phyloP scores from a whole-genome alignment of 169 alveolate genomes.

The Plasmodium gallinaceum region DNA sequence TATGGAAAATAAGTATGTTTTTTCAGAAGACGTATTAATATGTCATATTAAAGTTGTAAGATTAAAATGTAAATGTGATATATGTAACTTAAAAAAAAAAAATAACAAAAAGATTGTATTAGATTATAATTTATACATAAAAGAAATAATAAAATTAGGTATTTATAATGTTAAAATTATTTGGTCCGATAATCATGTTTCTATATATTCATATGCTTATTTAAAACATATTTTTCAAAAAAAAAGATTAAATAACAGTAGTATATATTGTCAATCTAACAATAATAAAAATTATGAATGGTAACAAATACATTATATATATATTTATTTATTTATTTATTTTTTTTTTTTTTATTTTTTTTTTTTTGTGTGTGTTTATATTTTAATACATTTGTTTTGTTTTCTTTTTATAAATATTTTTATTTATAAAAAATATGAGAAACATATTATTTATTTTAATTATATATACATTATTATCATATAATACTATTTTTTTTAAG shows the following conservation, averaged over 20 bases:
- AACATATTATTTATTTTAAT: too few relatives aligned
- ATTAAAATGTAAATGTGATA: slow-evolving; percentile 50
- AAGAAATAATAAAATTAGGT: slow-evolving; percentile 86
- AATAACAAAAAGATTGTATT: neutral
- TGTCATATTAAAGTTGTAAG: slow-evolving; percentile 77
- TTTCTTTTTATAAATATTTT: too few relatives aligned
- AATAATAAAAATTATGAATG: slow-evolving; percentile 27
- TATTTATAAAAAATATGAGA: too few relatives aligned
- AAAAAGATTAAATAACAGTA: neutral
- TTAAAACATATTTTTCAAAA: slow-evolving; percentile 49
- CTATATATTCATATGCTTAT: slow-evolving; percentile 75
- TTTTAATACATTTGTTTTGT: too few relatives aligned
- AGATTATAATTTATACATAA: slow-evolving; percentile 72
- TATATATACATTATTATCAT: neutral
- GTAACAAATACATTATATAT: neutral
- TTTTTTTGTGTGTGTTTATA: neutral
- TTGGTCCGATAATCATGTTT: slow-evolving; percentile 92
- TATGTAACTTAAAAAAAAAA: slow-evolving; percentile 18
- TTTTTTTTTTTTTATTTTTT: neutral
- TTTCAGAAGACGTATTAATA: slow-evolving; percentile 63
- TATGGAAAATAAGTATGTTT: slow-evolving; percentile 67
- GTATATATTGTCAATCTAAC: slow-evolving; percentile 10
- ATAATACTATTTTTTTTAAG: neutral
- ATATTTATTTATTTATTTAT: neutral
- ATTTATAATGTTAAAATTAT: slow-evolving; percentile 91